Percentiles rank a stretch among this genome's conserved stretches.
phyloP scores from a whole-genome alignment of 2,329 filamentous ascomycete genomes.

The Sporothrix mexicana region DNA sequence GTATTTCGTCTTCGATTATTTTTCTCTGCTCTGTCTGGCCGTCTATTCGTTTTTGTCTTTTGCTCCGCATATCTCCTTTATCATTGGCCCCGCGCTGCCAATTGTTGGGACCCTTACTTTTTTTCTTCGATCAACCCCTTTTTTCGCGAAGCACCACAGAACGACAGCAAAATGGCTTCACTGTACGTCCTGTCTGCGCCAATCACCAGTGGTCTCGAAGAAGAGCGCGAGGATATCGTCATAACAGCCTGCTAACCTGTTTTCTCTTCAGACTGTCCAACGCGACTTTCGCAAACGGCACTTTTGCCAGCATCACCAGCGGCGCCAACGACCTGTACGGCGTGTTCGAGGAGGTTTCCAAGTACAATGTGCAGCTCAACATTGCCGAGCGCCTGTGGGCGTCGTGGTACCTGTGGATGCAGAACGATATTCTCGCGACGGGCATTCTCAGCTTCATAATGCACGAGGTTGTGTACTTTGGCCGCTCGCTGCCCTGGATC shows the following conservation, averaged over 20 bases:
- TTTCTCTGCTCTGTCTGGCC: conserved; percentile 12
- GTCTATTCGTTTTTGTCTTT: conserved; percentile 9
- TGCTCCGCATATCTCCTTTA: conserved; percentile 27
- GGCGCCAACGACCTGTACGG: conserved; percentile 57
- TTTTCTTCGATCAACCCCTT: conserved; percentile 25
- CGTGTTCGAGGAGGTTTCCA: conserved; percentile 68
- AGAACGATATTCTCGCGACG: conserved; percentile 94
- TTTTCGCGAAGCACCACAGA: background rate
- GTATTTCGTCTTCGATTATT: background rate
- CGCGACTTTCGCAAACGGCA: conserved; percentile 34
- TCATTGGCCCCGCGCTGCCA: conserved; percentile 22
- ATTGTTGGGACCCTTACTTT: conserved; percentile 9
- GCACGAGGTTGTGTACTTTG: conserved; percentile 95
- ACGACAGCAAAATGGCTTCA: conserved; percentile 26
- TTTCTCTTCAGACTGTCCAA: conserved; percentile 30
- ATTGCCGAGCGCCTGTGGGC: conserved; percentile 88
- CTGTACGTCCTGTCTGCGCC: conserved; percentile 26
- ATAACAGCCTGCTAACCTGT: background rate
- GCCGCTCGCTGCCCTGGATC: conserved; percentile 87
- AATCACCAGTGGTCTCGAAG: background rate
- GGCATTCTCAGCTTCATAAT: conserved; percentile 97
- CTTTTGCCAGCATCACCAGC: conserved; percentile 39
- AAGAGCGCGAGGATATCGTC: background rate
- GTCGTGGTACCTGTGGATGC: conserved; percentile 97
- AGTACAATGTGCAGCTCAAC: conserved; percentile 85